Conservation (phyloP, 495 filamentous ascomycete species). For the Staphylotrichum longicolle region DNA sequence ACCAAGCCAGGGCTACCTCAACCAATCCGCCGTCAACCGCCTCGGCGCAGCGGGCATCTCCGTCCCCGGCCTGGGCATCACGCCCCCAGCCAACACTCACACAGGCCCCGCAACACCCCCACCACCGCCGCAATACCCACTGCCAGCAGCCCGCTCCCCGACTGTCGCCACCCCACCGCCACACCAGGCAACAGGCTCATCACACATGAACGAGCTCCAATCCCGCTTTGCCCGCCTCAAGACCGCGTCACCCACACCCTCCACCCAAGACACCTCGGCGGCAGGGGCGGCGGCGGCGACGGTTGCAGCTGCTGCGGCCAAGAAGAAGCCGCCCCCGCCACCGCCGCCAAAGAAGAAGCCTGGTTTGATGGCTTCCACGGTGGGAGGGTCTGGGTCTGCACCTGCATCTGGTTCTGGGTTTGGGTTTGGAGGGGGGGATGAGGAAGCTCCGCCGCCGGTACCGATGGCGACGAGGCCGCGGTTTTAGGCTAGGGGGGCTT, state of each 20-base stretch:
- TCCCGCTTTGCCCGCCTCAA: conserved; percentile 62
- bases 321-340: conserved; percentile 68
- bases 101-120: conserved; percentile 19
- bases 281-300: conserved; percentile 46
- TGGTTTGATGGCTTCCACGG: conserved; percentile 9
- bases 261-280: background rate
- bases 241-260: background rate
- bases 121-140: background rate
- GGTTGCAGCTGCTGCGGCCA: conserved; percentile 35
- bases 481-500: conserved; percentile 26
- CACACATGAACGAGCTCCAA: conserved; percentile 60
- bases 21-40: conserved; percentile 64
- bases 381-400: background rate
- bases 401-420: conserved; percentile 34
- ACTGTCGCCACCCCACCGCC: conserved; percentile 22
- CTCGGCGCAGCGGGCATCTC: conserved; percentile 76
- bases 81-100: conserved; percentile 32
- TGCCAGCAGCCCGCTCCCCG: conserved; percentile 4
- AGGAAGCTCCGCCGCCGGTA: conserved; percentile 49
- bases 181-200: background rate
- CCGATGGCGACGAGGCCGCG: conserved; percentile 44
- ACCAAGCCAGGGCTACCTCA: conserved; percentile 46
- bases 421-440: conserved; percentile 11
- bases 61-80: conserved; percentile 79
- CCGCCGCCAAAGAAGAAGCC: conserved; percentile 54